Conservation (phyloP, 768 basidiomycete genomes). For the Sarcomyxa edulis region DNA sequence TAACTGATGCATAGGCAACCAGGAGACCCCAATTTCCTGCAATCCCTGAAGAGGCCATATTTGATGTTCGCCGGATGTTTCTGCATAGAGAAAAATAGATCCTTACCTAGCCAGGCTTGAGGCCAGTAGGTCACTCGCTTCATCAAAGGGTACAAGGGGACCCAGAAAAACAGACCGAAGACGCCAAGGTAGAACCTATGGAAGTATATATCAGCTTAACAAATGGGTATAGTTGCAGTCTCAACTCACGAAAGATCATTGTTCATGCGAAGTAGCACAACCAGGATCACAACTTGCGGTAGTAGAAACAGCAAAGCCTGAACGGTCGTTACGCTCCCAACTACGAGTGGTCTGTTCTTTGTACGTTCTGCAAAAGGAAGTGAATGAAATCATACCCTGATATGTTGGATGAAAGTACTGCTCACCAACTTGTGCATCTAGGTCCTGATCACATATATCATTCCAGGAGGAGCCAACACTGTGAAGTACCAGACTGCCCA, state of each 20-base stretch:
- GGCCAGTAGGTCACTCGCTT: constrained; percentile 22
- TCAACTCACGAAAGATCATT: neutral
- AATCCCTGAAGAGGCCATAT: constrained; percentile 8
- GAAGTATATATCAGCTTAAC: neutral
- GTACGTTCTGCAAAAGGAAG: constrained; percentile 1
- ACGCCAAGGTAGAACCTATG: constrained; percentile 4
- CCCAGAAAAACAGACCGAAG: constrained; percentile 10
- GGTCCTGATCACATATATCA: constrained; percentile 13
- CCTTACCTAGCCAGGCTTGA: constrained; percentile 18
- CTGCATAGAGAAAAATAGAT: no score
- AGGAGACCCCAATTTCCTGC: constrained; percentile 14
- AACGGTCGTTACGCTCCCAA: neutral
- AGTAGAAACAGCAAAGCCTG: constrained; percentile 9
- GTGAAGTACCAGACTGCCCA: constrained; percentile 16
- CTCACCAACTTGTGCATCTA: constrained; percentile 15
- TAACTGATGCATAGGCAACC: constrained; percentile 17
- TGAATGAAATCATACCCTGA: neutral
- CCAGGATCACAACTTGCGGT: neutral
- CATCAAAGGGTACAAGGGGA: constrained; percentile 21
- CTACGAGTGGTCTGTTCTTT: neutral
- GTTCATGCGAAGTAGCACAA: neutral
- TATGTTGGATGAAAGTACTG: neutral
- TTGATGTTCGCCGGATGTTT: no score
- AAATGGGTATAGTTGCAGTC: neutral
- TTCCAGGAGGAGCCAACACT: constrained; percentile 14